Percentiles rank a stretch among this genome's conserved stretches.
phyloP scores from a whole-genome alignment of 768 basidiomycete genomes.

The Suillus brevipes region DNA sequence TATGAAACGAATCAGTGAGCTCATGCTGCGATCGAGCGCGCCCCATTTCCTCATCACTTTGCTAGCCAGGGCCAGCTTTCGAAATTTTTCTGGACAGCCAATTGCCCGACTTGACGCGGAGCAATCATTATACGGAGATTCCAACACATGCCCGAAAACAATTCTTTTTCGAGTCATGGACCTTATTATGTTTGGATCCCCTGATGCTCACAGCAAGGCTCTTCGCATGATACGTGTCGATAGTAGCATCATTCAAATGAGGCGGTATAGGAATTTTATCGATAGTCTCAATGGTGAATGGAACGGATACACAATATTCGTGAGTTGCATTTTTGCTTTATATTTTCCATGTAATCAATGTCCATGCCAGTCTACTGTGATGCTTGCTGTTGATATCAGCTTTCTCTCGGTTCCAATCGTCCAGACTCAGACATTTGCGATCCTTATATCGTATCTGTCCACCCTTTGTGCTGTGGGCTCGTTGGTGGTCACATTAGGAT shows the following conservation, averaged over 20 bases:
- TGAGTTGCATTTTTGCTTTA: slow-evolving; percentile 24
- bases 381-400: slow-evolving; percentile 15
- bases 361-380: slow-evolving; percentile 8
- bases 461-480: slow-evolving; percentile 10
- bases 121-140: slow-evolving; percentile 19
- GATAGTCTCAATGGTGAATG: slow-evolving; percentile 44
- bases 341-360: neutral
- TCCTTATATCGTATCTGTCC: slow-evolving; percentile 6
- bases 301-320: slow-evolving; percentile 49
- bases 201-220: slow-evolving; percentile 40
- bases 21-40: neutral
- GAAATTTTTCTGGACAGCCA: slow-evolving; percentile 37
- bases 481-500: slow-evolving; percentile 8
- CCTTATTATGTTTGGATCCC: slow-evolving; percentile 45
- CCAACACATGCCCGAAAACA: slow-evolving; percentile 21
- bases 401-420: slow-evolving; percentile 26
- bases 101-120: slow-evolving; percentile 20
- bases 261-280: slow-evolving; percentile 42
- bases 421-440: slow-evolving; percentile 14
- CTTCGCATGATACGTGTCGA: slow-evolving; percentile 45
- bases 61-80: slow-evolving; percentile 27
- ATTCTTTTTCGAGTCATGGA: slow-evolving; percentile 32
- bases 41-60: neutral
- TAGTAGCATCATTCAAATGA: slow-evolving; percentile 38
- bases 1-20: slow-evolving; percentile 43